Conservation (phyloP, 305 asterid genomes). For the Solanum hybrid region DNA sequence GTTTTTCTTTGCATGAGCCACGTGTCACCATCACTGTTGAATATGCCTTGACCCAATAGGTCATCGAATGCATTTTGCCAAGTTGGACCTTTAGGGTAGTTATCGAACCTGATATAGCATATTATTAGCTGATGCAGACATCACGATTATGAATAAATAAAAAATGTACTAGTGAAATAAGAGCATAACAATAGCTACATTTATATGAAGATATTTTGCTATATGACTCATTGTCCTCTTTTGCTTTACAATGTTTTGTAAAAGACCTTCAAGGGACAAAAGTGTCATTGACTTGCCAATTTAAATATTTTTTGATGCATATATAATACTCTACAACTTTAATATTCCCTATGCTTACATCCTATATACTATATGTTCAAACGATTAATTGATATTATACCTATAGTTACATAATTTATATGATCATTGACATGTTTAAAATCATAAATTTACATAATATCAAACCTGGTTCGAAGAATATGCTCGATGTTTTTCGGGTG, state of each 20-base stretch:
- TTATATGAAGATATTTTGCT: background rate
- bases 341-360: background rate
- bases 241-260: background rate
- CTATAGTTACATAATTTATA: background rate
- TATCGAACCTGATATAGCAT: constrained; percentile 43
- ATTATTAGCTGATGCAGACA: background rate
- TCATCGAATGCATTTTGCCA: constrained; percentile 64
- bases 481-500: constrained; percentile 78
- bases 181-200: background rate
- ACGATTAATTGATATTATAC: background rate
- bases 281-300: constrained; percentile 26
- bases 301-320: constrained; percentile 20
- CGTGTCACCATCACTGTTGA: constrained; percentile 63
- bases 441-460: background rate
- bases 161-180: background rate
- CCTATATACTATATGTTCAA: background rate
- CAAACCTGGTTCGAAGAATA: constrained; percentile 62
- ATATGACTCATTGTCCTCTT: background rate
- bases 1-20: constrained; percentile 72
- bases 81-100: constrained; percentile 62
- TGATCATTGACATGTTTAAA: background rate
- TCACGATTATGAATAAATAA: background rate
- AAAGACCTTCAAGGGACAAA: background rate
- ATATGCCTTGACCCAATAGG: constrained; percentile 48
- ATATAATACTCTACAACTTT: background rate